A percentile compares a stretch with the other conserved stretches of the same genome.
Evolutionary conservation across 768 basidiomycete species (phyloP).

Genomic region (Serendipita sp.): DNA sequence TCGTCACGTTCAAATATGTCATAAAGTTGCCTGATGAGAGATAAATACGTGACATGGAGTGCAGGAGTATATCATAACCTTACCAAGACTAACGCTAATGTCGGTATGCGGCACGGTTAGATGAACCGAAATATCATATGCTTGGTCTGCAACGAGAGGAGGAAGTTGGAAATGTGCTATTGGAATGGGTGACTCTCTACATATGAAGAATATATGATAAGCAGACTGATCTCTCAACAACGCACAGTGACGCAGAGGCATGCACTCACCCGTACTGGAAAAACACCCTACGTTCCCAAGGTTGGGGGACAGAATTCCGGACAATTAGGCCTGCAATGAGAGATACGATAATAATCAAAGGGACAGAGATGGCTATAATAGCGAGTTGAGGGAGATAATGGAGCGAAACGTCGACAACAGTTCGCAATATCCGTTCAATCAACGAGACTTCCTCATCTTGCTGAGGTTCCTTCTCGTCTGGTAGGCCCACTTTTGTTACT

Average conservation of each 20-base stretch:
- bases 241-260: background rate
- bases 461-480: background rate
- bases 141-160: constrained; percentile 38
- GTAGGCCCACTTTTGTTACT: background rate
- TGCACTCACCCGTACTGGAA: constrained; percentile 63
- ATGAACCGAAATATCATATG: constrained; percentile 58
- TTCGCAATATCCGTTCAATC: background rate
- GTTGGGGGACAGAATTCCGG: constrained; percentile 52
- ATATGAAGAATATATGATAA: background rate
- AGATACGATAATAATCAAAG: constrained; percentile 43
- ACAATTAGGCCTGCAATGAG: constrained; percentile 53
- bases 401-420: background rate
- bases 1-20: constrained; percentile 44
- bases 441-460: background rate
- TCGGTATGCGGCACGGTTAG: constrained; percentile 48
- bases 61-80: background rate
- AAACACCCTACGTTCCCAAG: constrained; percentile 52
- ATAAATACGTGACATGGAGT: background rate
- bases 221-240: background rate
- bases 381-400: constrained; percentile 6
- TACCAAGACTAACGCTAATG: constrained; percentile 46
- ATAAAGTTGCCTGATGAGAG: constrained; percentile 52
- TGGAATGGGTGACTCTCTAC: constrained; percentile 40
- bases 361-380: constrained; percentile 22
- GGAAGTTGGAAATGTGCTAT: constrained; percentile 43